Percentiles rank a stretch among this genome's conserved stretches.
Conservation (phyloP, 805 yeast species). For the Saccharomycopsis fermentans region DNA sequence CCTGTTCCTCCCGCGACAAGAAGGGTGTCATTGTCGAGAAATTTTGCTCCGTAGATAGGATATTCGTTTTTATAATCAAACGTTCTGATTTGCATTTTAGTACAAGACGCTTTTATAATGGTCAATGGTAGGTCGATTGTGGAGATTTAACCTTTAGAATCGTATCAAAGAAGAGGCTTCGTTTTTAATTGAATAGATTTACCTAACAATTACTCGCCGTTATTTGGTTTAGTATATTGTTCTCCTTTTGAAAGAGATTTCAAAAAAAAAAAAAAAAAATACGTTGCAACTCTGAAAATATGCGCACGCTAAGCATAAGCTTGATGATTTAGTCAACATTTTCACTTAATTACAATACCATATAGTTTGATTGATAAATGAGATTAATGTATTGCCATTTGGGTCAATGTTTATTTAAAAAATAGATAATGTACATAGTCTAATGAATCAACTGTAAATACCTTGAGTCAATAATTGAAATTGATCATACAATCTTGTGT, state of each 20-base stretch:
- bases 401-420: neutral
- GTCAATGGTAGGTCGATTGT: no score
- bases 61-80: conserved; percentile 35
- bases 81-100: conserved; percentile 12
- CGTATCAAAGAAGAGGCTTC: no score
- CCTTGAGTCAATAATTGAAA: conserved; percentile 94
- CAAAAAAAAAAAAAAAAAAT: neutral
- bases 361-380: neutral
- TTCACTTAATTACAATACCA: no score
- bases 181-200: no score
- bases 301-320: no score
- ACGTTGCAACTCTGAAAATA: neutral
- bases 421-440: neutral
- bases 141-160: no score
- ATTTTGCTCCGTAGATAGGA: conserved; percentile 76
- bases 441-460: conserved; percentile 48
- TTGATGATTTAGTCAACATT: no score
- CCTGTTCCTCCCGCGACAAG: conserved; percentile 94
- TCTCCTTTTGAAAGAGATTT: no score
- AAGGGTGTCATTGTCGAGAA: conserved; percentile 48
- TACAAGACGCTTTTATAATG: neutral
- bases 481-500: conserved; percentile 89
- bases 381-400: neutral
- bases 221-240: neutral
- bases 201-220: no score